A percentile compares a stretch with the other conserved stretches of the same genome.
These are phyloP conservation scores for Candida wancherniae DNA, from an alignment of 805 yeast genomes.

Conservation along the genomic window DNA sequence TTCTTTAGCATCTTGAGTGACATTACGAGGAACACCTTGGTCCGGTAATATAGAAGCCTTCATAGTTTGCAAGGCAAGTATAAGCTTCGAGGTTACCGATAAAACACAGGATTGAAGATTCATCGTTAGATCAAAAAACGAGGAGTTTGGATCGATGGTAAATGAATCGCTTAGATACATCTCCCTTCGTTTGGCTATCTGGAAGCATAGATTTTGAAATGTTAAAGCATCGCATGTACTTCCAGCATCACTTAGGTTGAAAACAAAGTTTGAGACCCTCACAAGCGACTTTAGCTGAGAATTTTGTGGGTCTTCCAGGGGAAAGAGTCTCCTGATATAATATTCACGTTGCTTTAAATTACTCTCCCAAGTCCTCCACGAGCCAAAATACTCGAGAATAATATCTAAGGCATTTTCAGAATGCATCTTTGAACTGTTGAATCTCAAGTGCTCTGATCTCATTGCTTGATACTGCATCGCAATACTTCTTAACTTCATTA, in stretches of 20 bases:
- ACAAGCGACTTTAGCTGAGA: too few species aligned
- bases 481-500: conserved; percentile 75
- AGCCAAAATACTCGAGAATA: conserved; percentile 55
- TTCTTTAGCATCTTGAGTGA: too few species aligned
- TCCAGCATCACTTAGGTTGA: too few species aligned
- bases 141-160: background rate
- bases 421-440: conserved; percentile 35
- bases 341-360: conserved; percentile 53
- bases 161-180: too few species aligned
- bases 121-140: conserved; percentile 1
- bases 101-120: conserved; percentile 9
- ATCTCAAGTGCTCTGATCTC: too few species aligned
- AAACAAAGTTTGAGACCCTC: too few species aligned
- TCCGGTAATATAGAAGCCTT: too few species aligned
- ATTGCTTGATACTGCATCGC: conserved; percentile 24
- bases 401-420: conserved; percentile 50
- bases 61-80: conserved; percentile 2
- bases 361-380: conserved; percentile 94
- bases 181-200: conserved; percentile 1
- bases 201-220: conserved; percentile 1
- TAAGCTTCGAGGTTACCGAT: conserved; percentile 3
- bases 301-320: too few species aligned
- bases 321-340: conserved; percentile 36
- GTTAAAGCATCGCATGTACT: conserved; percentile 4
- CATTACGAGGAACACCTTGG: too few species aligned